Percentiles rank a stretch among this genome's conserved stretches.
Conservation (phyloP, 2,329 filamentous ascomycete genomes). For the Albifimbria verrucaria region DNA sequence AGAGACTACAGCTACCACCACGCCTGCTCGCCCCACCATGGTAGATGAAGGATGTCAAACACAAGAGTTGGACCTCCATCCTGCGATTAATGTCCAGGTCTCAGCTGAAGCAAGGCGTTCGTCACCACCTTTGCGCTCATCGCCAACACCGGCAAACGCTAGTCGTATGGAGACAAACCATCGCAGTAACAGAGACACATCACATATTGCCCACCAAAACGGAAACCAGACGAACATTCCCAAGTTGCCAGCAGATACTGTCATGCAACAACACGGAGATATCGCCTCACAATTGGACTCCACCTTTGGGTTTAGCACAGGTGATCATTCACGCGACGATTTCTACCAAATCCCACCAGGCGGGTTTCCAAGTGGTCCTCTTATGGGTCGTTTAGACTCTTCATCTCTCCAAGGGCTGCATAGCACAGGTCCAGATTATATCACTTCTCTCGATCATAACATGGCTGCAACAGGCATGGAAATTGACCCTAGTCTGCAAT, state of each 20-base stretch:
- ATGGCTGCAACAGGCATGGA: slow-evolving; percentile 1
- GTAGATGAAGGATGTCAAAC: slow-evolving; percentile 34
- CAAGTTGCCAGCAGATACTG: neutral
- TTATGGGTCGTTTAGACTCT: neutral
- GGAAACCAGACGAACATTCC: neutral
- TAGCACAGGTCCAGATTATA: neutral
- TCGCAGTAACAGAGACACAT: no score
- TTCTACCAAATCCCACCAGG: neutral
- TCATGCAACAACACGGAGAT: neutral
- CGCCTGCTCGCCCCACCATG: slow-evolving; percentile 24
- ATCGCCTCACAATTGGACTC: neutral
- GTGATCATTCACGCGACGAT: neutral
- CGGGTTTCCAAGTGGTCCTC: neutral
- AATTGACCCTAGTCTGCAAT: slow-evolving; percentile 14
- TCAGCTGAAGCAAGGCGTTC: slow-evolving; percentile 20
- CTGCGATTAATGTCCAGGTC: slow-evolving; percentile 23
- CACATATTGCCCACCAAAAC: neutral
- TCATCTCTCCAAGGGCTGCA: neutral
- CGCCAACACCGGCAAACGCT: slow-evolving; percentile 4
- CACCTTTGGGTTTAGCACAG: neutral
- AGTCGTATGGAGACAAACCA: neutral
- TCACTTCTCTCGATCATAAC: neutral
- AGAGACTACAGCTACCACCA: slow-evolving; percentile 8
- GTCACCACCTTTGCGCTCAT: slow-evolving; percentile 6
- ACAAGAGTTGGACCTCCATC: slow-evolving; percentile 22